Conservation (phyloP, 805 yeast species). For the Helenozyma baotianmanensis region DNA sequence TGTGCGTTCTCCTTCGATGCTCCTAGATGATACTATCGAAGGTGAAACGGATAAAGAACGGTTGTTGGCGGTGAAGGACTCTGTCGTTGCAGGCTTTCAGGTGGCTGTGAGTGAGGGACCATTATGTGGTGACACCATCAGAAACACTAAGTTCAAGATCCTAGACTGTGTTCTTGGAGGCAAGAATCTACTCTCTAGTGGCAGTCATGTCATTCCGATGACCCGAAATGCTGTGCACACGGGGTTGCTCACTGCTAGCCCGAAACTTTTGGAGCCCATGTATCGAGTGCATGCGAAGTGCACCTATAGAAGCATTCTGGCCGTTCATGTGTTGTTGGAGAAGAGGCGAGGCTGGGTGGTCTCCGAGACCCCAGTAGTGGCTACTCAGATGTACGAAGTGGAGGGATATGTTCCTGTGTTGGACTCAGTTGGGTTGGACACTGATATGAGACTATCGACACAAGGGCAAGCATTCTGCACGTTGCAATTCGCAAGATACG, state of each 20-base stretch:
- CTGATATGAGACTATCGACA: slow-evolving; percentile 74
- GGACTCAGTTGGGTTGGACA: slow-evolving; percentile 85
- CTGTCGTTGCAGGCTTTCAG: slow-evolving; percentile 71
- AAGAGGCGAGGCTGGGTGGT: slow-evolving; percentile 64
- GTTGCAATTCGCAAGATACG: slow-evolving; percentile 67
- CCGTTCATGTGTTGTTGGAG: slow-evolving; percentile 46
- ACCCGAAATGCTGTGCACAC: slow-evolving; percentile 79
- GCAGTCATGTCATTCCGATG: slow-evolving; percentile 76
- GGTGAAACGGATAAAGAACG: slow-evolving; percentile 60
- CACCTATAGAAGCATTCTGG: slow-evolving; percentile 41
- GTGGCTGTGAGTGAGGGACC: slow-evolving; percentile 90
- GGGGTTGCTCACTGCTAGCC: slow-evolving; percentile 72
- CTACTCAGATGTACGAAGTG: slow-evolving; percentile 62
- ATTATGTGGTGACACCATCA: slow-evolving; percentile 77
- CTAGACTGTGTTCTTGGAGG: slow-evolving; percentile 54
- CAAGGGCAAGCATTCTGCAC: slow-evolving; percentile 75
- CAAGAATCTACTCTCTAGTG: slow-evolving; percentile 47
- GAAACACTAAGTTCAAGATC: slow-evolving; percentile 66
- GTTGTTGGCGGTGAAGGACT: slow-evolving; percentile 44
- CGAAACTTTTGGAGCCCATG: slow-evolving; percentile 78
- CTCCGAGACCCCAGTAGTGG: slow-evolving; percentile 54
- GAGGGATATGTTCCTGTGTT: slow-evolving; percentile 76
- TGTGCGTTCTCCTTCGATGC: slow-evolving; percentile 43
- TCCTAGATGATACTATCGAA: slow-evolving; percentile 67
- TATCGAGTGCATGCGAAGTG: slow-evolving; percentile 60